Evolutionary conservation across 495 filamentous ascomycete species (phyloP).

Genomic region (Daldinia loculata): DNA sequence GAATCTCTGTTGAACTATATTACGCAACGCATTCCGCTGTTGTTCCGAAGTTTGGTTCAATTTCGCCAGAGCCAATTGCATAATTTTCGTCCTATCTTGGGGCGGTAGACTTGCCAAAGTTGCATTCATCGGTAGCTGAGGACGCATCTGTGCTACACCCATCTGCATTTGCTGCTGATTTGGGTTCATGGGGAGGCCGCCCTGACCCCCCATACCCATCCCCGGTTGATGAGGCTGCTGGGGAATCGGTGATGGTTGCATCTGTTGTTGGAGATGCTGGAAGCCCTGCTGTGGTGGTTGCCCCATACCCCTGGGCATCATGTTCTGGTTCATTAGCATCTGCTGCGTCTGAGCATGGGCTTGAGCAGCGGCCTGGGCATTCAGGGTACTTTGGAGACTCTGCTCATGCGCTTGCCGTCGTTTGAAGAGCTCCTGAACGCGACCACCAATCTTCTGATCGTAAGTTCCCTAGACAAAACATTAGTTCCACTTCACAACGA

Average conservation of each 20-base stretch:
- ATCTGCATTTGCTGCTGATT: constrained; percentile 55
- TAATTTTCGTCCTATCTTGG: constrained; percentile 44
- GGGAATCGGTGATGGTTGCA: constrained; percentile 56
- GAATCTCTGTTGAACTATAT: constrained; percentile 44
- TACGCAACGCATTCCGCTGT: constrained; percentile 47
- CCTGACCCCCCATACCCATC: constrained; percentile 49
- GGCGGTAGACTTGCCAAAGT: constrained; percentile 39
- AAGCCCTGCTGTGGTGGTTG: constrained; percentile 55
- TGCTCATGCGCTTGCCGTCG: constrained; percentile 54
- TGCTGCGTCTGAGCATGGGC: constrained; percentile 48
- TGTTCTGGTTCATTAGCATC: constrained; percentile 57
- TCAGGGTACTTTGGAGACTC: constrained; percentile 53
- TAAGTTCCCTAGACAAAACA: constrained; percentile 46
- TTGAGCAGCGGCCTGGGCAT: constrained; percentile 43
- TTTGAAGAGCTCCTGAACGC: constrained; percentile 49
- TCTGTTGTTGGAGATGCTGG: constrained; percentile 59
- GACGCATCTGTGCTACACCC: constrained; percentile 39
- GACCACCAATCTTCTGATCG: constrained; percentile 45
- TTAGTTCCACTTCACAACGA: constrained; percentile 28
- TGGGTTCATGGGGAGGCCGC: constrained; percentile 46
- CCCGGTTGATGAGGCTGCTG: constrained; percentile 50
- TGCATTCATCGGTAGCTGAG: constrained; percentile 32
- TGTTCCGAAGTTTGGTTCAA: constrained; percentile 43
- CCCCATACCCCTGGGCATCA: constrained; percentile 52
- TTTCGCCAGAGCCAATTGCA: constrained; percentile 41